A percentile compares a stretch with the other conserved stretches of the same genome.
These are phyloP conservation scores for Daldinia decipiens DNA, from an alignment of 495 filamentous ascomycete species.

Conservation along the genomic window DNA sequence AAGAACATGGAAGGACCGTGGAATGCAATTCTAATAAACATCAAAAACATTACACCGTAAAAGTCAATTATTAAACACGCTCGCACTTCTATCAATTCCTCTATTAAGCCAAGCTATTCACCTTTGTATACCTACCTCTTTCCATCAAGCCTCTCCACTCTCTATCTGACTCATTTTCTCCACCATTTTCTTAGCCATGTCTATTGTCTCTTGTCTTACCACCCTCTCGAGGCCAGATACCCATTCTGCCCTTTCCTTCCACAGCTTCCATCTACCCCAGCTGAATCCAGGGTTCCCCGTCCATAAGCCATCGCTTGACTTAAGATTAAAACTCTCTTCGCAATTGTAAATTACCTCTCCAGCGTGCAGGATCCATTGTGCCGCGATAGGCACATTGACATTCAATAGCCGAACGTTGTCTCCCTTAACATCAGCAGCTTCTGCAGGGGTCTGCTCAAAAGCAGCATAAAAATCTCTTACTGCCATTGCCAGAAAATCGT, in stretches of 20 bases:
- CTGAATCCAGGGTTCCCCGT: constrained; percentile 21
- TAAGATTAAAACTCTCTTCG: constrained; percentile 13
- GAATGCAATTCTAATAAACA: neutral
- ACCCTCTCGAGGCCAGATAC: constrained; percentile 31
- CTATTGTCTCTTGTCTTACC: constrained; percentile 33
- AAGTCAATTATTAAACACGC: neutral
- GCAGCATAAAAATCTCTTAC: constrained; percentile 36
- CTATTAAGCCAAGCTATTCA: too few species aligned
- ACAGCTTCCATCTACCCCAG: constrained; percentile 45
- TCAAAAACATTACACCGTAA: too few species aligned
- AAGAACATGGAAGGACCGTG: neutral
- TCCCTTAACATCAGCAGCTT: neutral
- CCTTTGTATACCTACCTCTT: neutral
- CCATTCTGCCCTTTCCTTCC: constrained; percentile 41
- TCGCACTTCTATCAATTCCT: neutral
- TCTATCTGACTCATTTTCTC: constrained; percentile 39
- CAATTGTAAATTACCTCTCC: constrained; percentile 31
- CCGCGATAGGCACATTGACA: constrained; percentile 28
- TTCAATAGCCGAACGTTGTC: constrained; percentile 20
- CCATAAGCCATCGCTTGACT: constrained; percentile 17
- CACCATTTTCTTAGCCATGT: constrained; percentile 41
- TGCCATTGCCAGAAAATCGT: constrained; percentile 17
- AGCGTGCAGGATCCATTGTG: constrained; percentile 37
- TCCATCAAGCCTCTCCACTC: constrained; percentile 1
- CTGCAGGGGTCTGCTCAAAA: constrained; percentile 25